phyloP scores from a whole-genome alignment of 345 rosid species.

The Dovyalis caffra region DNA sequence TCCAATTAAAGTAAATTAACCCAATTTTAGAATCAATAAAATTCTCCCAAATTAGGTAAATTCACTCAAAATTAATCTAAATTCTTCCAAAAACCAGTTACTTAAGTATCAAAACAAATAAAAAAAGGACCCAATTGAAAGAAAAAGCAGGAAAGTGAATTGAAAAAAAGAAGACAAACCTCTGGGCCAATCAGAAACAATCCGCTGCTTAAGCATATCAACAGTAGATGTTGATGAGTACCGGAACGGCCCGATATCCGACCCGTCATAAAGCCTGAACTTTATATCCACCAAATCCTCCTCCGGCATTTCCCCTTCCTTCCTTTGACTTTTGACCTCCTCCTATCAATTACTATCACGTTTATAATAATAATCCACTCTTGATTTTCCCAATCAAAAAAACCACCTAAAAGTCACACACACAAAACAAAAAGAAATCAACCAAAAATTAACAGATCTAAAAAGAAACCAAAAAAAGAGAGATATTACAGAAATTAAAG shows the following conservation, averaged over 20 bases:
- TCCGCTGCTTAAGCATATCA: slow-evolving; percentile 83
- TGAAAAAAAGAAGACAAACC: slow-evolving; percentile 34
- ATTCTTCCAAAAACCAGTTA: not conserved
- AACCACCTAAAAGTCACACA: slow-evolving; percentile 20
- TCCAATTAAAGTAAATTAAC: not conserved
- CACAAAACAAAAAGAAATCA: slow-evolving; percentile 7
- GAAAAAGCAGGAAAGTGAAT: not conserved
- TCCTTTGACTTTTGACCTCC: slow-evolving; percentile 14
- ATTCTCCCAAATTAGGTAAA: not conserved
- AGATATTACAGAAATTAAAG: not conserved
- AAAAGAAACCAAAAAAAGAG: not conserved
- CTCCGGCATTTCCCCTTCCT: slow-evolving; percentile 74
- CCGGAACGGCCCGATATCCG: slow-evolving; percentile 88
- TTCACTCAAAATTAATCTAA: not conserved
- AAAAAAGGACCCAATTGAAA: not conserved
- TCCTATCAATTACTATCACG: slow-evolving; percentile 23
- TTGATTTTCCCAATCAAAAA: not conserved
- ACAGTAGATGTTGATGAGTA: slow-evolving; percentile 81
- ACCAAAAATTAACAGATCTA: slow-evolving; percentile 10
- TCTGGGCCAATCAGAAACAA: slow-evolving; percentile 94
- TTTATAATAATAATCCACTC: not conserved
- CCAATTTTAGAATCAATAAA: not conserved
- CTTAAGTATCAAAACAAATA: not conserved
- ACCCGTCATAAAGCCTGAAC: slow-evolving; percentile 88
- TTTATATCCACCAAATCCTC: slow-evolving; percentile 79